Conservation (phyloP, 495 filamentous ascomycete genomes). For the Penicillium flavigenum region DNA sequence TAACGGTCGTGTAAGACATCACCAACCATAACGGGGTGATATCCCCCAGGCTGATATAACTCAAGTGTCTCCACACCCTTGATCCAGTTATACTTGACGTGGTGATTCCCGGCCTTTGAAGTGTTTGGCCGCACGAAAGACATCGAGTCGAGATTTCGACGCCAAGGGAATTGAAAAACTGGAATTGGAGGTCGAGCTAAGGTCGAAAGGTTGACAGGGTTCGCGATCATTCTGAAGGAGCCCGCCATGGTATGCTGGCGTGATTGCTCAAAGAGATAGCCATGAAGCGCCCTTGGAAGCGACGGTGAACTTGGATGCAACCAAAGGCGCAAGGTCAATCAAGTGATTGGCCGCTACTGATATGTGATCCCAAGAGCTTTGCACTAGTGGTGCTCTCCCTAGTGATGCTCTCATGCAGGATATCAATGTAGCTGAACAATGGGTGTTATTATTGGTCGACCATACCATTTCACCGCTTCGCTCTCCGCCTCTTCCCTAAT, state of each 20-base stretch:
- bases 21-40: slow-evolving; percentile 50
- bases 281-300: no score
- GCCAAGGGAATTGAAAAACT: neutral
- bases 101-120: slow-evolving; percentile 3
- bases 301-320: no score
- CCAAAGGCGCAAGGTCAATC: neutral
- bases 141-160: neutral
- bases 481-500: no score
- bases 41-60: slow-evolving; percentile 36
- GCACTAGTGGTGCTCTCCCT: neutral
- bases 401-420: neutral
- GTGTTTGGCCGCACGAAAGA: slow-evolving; percentile 5
- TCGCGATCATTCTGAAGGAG: neutral
- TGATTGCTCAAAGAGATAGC: neutral
- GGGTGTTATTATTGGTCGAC: no score
- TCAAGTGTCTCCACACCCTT: slow-evolving; percentile 35
- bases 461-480: no score
- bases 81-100: slow-evolving; percentile 36
- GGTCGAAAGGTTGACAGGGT: neutral
- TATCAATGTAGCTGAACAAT: neutral
- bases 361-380: neutral
- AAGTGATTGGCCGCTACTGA: neutral
- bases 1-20: slow-evolving; percentile 44
- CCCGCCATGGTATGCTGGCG: neutral
- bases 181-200: neutral